A percentile compares a stretch with the other conserved stretches of the same genome.
Evolutionary conservation across 805 yeast species (phyloP).

Genomic region (Yarrowia alimentaria): DNA sequence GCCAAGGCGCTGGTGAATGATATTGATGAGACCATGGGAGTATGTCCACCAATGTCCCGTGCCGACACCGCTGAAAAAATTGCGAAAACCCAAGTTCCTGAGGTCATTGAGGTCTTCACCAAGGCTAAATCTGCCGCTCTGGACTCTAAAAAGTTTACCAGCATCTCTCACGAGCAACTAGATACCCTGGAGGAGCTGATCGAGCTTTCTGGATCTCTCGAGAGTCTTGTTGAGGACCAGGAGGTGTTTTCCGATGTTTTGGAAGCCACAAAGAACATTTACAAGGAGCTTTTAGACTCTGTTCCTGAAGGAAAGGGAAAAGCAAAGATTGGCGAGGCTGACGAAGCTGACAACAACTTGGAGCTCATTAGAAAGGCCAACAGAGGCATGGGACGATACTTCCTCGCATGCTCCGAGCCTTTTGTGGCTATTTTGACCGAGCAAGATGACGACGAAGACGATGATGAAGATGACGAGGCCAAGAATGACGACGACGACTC

Average conservation of each 20-base stretch:
- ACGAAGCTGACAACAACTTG: conserved; percentile 15
- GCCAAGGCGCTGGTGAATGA: conserved; percentile 48
- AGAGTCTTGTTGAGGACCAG: conserved; percentile 41
- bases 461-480: conserved; percentile 36
- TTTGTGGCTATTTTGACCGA: too few species aligned
- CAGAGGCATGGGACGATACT: conserved; percentile 40
- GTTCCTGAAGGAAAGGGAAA: not conserved
- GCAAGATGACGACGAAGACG: conserved; percentile 37
- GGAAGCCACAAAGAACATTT: not conserved
- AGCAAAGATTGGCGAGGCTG: too few species aligned
- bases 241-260: conserved; percentile 23
- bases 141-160: too few species aligned
- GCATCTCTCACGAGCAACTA: conserved; percentile 27
- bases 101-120: conserved; percentile 49
- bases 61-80: conserved; percentile 16
- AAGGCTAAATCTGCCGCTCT: conserved; percentile 41
- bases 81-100: conserved; percentile 22
- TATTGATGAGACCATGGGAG: conserved; percentile 42
- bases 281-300: conserved; percentile 8
- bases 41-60: not conserved
- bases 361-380: conserved; percentile 35
- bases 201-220: conserved; percentile 56
- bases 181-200: conserved; percentile 58
- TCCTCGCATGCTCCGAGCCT: too few species aligned
- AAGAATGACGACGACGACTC: conserved; percentile 36